A percentile compares a stretch with the other conserved stretches of the same genome.
Conservation (phyloP, 257 asterid genomes). For the Solanum infundibuliforme region DNA sequence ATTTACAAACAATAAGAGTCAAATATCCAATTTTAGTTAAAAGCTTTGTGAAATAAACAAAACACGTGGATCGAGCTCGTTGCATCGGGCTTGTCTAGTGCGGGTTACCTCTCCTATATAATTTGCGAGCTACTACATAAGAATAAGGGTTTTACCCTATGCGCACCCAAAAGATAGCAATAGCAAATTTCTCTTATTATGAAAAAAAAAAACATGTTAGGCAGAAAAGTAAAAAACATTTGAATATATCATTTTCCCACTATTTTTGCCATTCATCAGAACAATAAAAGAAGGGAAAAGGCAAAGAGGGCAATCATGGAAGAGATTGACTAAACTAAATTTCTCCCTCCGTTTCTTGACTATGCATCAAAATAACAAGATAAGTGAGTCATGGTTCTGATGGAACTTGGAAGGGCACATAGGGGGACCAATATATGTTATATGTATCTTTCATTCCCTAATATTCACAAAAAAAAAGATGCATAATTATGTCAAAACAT, state of each 20-base stretch:
- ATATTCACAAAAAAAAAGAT: neutral
- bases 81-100: neutral
- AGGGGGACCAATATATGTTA: neutral
- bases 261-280: neutral
- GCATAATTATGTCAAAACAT: neutral
- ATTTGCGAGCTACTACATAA: no score
- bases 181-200: accelerated
- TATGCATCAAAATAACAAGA: neutral
- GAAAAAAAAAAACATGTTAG: neutral
- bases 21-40: neutral
- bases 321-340: neutral
- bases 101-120: neutral
- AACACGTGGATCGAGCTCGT: no score
- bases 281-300: neutral
- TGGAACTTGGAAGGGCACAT: neutral
- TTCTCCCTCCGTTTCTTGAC: neutral
- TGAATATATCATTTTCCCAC: neutral
- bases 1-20: neutral
- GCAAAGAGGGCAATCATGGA: neutral
- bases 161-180: neutral
- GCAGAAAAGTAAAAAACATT: neutral
- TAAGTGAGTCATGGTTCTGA: neutral
- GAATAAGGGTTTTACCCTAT: no score
- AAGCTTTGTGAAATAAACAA: neutral
- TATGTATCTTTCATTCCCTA: neutral